Conservation (phyloP, 177 flowering plant genomes). For the Tripterygium wilfordii region DNA sequence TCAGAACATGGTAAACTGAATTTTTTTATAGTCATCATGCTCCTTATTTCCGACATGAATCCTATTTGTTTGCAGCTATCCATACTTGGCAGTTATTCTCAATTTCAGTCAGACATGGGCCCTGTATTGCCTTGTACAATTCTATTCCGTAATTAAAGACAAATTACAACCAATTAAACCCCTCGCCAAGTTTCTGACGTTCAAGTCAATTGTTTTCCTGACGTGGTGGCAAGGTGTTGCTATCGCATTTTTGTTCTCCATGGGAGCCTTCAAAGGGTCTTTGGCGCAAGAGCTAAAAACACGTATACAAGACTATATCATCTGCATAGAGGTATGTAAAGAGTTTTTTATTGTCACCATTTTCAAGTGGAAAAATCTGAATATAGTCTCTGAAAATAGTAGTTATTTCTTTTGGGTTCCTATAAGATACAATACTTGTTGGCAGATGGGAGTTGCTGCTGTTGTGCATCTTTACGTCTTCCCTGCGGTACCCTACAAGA, state of each 20-base stretch:
- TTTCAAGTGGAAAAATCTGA: neutral
- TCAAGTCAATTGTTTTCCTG: constrained; percentile 93
- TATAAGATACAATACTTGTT: neutral
- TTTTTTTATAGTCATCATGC: neutral
- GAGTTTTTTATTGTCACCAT: neutral
- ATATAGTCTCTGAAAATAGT: neutral
- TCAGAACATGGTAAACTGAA: too few relatives aligned
- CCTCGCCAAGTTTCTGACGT: constrained; percentile 81
- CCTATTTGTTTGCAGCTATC: constrained; percentile 65
- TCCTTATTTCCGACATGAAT: neutral
- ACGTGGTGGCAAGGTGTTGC: constrained; percentile 99
- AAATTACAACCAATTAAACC: constrained; percentile 87
- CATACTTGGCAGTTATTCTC: constrained; percentile 89
- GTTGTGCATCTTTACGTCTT: constrained; percentile 90
- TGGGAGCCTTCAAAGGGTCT: constrained; percentile 82
- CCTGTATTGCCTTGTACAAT: constrained; percentile 91
- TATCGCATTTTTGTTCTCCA: constrained; percentile 90
- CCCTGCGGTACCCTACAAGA: constrained; percentile 87
- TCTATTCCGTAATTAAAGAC: constrained; percentile 82
- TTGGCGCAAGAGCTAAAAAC: constrained; percentile 82
- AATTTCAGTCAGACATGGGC: constrained; percentile 99
- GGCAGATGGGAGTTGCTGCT: constrained; percentile 96
- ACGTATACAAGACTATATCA: constrained; percentile 91
- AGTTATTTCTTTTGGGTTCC: neutral
- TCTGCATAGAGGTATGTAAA: constrained; percentile 79